phyloP scores from a whole-genome alignment of 225 moss, liverwort and hornwort genomes.

The Thuidium tamariscinum region DNA sequence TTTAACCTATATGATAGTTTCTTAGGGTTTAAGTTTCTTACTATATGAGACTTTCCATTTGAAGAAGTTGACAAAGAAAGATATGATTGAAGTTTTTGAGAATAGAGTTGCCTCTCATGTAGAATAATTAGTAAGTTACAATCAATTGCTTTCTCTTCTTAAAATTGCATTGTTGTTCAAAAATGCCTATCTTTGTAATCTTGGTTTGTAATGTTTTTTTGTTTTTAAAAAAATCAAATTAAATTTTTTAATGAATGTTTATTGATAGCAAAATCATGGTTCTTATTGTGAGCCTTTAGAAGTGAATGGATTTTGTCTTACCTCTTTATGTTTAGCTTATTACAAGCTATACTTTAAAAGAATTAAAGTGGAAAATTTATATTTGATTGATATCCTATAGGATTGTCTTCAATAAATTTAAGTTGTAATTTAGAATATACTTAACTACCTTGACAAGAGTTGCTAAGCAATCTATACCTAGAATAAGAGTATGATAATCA shows the following conservation, averaged over 20 bases:
- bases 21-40: fast-evolving
- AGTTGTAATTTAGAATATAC: not conserved
- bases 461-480: fast-evolving
- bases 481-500: fast-evolving
- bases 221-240: too few relatives aligned
- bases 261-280: too few relatives aligned
- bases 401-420: not conserved
- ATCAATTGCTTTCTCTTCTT: fast-evolving
- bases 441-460: fast-evolving
- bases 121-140: fast-evolving
- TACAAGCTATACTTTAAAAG: fast-evolving
- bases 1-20: too few relatives aligned
- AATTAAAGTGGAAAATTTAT: not conserved
- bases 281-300: fast-evolving
- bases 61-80: not conserved
- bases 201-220: too few relatives aligned
- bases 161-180: not conserved
- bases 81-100: not conserved
- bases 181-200: fast-evolving
- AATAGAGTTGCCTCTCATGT: fast-evolving
- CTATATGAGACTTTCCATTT: fast-evolving
- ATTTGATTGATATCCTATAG: not conserved
- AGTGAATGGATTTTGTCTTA: not conserved
- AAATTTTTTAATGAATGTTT: not conserved
- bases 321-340: not conserved